phyloP scores from a whole-genome alignment of 2,329 filamentous ascomycete species.

The Fusarium sp. region DNA sequence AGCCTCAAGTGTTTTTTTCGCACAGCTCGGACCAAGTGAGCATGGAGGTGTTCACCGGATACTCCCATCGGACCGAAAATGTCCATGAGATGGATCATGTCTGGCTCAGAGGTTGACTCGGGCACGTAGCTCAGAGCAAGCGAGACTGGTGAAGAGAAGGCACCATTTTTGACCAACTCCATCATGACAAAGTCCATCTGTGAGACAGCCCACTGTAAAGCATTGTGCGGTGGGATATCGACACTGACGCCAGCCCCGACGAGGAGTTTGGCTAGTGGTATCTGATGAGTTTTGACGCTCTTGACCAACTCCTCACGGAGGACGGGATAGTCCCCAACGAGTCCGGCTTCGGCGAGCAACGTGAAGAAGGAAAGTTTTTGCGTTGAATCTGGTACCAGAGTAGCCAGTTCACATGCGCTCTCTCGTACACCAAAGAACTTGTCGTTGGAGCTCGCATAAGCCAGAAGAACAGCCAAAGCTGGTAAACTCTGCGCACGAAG shows the following conservation, averaged over 20 bases:
- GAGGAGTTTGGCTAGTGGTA: conserved; percentile 7
- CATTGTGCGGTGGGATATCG: conserved; percentile 3
- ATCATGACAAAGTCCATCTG: conserved; percentile 9
- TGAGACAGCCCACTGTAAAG: conserved; percentile 4
- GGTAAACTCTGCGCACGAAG: not conserved
- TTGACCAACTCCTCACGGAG: conserved; percentile 16
- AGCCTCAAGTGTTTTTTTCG: not conserved
- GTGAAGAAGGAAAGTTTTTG: not conserved
- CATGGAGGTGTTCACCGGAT: not conserved
- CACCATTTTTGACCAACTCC: not conserved
- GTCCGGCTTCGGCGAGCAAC: not conserved
- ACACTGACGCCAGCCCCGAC: conserved; percentile 2
- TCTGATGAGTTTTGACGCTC: not conserved
- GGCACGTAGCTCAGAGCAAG: not conserved
- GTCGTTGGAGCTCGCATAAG: conserved; percentile 3
- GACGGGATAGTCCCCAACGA: not conserved
- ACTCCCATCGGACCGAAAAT: conserved; percentile 12
- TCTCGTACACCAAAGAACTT: not conserved
- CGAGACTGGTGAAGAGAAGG: not conserved
- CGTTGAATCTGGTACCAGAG: not conserved
- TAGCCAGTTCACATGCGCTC: not conserved
- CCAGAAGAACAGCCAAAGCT: conserved; percentile 11
- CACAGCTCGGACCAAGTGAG: not conserved
- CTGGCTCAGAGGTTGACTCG: not conserved
- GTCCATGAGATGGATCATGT: conserved; percentile 2